These are phyloP conservation scores for Lagenidium giganteum DNA, from an alignment of 352 stramenopile species.

Conservation along the genomic window DNA sequence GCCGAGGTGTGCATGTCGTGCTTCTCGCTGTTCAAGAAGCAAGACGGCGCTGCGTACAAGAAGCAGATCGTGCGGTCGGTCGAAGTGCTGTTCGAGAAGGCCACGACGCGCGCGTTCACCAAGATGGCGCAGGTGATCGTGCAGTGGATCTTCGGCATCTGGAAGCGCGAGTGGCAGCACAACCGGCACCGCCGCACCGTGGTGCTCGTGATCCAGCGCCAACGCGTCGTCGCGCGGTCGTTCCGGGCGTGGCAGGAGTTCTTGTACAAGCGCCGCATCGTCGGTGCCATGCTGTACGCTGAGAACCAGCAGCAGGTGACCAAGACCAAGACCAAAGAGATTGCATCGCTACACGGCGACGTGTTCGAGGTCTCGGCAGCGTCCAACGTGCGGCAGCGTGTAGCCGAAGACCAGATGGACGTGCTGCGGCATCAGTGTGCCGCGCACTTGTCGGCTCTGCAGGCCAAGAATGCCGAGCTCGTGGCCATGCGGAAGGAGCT, in stretches of 20 bases:
- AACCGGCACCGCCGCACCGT: slow-evolving; percentile 19
- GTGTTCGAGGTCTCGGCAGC: slow-evolving; percentile 34
- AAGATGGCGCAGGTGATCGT: slow-evolving; percentile 49
- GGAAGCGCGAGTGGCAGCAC: slow-evolving; percentile 33
- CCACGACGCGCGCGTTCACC: slow-evolving; percentile 48
- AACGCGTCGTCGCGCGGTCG: slow-evolving; percentile 28
- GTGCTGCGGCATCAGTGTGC: slow-evolving; percentile 29
- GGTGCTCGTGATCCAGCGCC: slow-evolving; percentile 17
- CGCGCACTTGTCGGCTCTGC: slow-evolving; percentile 20
- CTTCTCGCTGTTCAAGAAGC: slow-evolving; percentile 56
- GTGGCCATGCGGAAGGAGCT: slow-evolving; percentile 42
- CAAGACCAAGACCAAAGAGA: slow-evolving; percentile 31
- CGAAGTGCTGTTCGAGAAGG: slow-evolving; percentile 58
- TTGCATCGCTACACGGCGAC: slow-evolving; percentile 56
- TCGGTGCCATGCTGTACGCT: slow-evolving; percentile 74
- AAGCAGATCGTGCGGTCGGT: slow-evolving; percentile 50
- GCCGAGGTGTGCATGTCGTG: slow-evolving; percentile 70
- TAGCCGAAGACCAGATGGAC: slow-evolving; percentile 34
- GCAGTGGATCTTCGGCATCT: slow-evolving; percentile 61
- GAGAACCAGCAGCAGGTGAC: slow-evolving; percentile 47
- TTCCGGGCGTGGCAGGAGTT: slow-evolving; percentile 50
- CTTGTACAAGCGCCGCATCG: slow-evolving; percentile 47
- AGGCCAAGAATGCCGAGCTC: slow-evolving; percentile 52
- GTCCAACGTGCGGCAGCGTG: slow-evolving; percentile 24
- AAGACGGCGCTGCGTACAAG: slow-evolving; percentile 64